A percentile compares a stretch with the other conserved stretches of the same genome.
These are phyloP conservation scores for Vinca minor DNA, from an alignment of 257 asterid genomes.

Conservation along the genomic window DNA sequence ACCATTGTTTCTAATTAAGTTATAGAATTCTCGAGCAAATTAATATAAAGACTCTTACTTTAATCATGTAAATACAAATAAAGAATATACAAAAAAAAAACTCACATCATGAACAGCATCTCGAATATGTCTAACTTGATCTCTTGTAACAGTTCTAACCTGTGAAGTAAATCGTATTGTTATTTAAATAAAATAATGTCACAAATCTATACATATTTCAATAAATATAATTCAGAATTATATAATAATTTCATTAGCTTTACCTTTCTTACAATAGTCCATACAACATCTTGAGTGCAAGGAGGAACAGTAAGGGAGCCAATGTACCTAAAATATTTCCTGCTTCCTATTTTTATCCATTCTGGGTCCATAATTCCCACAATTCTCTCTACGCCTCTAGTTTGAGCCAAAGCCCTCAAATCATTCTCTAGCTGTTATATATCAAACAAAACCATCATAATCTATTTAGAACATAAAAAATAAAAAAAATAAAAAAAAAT, in stretches of 20 bases:
- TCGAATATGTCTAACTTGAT: constrained; percentile 47
- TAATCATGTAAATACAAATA: too few species aligned
- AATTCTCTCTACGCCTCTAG: constrained; percentile 13
- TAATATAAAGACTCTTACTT: too few species aligned
- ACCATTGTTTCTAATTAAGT: too few species aligned
- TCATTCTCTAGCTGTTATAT: constrained; percentile 25
- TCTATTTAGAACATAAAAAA: too few species aligned
- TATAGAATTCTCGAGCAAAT: too few species aligned
- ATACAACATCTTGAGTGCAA: constrained; percentile 37
- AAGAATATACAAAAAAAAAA: neutral
- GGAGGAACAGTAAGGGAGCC: constrained; percentile 69
- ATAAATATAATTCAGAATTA: neutral
- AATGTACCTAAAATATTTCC: constrained; percentile 45
- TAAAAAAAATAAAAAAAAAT: too few species aligned
- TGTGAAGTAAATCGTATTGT: neutral
- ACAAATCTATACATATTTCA: neutral
- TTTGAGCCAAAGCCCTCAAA: constrained; percentile 22
- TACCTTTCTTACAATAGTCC: constrained; percentile 53
- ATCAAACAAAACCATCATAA: neutral
- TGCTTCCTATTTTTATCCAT: constrained; percentile 34
- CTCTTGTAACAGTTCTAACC: constrained; percentile 50
- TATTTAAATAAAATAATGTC: neutral
- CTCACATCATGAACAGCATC: constrained; percentile 55
- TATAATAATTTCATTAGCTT: neutral
- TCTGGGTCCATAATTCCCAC: constrained; percentile 40